Conservation (phyloP, 2,329 filamentous ascomycete species). For the Macrophomina phaseolina region DNA sequence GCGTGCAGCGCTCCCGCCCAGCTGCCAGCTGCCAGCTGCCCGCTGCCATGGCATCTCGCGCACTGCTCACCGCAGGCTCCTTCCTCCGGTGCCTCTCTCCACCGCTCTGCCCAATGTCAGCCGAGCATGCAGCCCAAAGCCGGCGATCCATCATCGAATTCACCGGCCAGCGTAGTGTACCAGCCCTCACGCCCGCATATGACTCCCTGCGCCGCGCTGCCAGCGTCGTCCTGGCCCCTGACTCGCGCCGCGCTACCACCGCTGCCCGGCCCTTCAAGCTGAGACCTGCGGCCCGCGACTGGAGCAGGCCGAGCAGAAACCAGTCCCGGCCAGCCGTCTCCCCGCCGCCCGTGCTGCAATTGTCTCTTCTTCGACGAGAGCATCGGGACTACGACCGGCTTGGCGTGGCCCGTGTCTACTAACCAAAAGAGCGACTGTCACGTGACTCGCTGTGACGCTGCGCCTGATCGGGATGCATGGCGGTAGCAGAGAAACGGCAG, state of each 20-base stretch:
- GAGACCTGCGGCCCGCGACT: not conserved
- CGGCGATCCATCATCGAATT: constrained; percentile 18
- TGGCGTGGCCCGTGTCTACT: not conserved
- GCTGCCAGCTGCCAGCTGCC: not conserved
- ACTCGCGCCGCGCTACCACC: constrained; percentile 12
- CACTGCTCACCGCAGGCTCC: not conserved
- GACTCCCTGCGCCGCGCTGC: not conserved
- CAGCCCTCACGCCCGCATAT: not conserved
- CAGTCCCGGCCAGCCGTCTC: constrained; percentile 1
- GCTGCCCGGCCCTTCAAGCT: not conserved
- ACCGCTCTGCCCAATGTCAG: constrained; percentile 21
- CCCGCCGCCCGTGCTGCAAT: not conserved
- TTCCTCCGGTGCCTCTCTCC: not conserved
- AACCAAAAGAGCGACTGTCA: not conserved
- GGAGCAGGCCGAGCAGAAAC: not conserved
- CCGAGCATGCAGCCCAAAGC: constrained; percentile 6
- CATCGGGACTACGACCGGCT: too few species aligned
- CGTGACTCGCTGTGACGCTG: not conserved
- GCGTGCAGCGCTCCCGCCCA: not conserved
- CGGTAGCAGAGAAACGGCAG: not conserved
- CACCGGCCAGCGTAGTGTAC: not conserved
- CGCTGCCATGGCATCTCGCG: not conserved
- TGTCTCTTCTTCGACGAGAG: not conserved
- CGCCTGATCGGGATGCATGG: constrained; percentile 12
- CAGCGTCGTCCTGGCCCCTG: not conserved